A percentile compares a stretch with the other conserved stretches of the same genome.
Conservation (phyloP, 805 yeast genomes). For the Monosporozyma aerobia region DNA sequence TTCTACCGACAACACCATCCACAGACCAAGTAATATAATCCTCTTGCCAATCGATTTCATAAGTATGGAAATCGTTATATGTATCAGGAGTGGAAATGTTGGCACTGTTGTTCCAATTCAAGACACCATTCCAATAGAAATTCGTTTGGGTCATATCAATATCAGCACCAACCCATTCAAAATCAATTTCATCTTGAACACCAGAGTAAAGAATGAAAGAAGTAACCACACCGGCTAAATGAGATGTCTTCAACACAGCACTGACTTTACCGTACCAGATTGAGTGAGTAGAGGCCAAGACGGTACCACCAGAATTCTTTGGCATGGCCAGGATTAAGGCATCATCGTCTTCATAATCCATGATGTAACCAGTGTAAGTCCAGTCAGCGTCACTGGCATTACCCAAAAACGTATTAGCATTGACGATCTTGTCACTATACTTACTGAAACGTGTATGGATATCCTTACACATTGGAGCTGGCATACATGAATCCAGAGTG, state of each 20-base stretch:
- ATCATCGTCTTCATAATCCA: constrained; percentile 42
- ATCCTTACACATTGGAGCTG: constrained; percentile 66
- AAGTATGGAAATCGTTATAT: constrained; percentile 60
- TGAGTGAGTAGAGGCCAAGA: constrained; percentile 66
- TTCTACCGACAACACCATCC: constrained; percentile 61
- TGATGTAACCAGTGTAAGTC: constrained; percentile 51
- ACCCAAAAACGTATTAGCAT: constrained; percentile 49
- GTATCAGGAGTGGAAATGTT: constrained; percentile 39
- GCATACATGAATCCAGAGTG: constrained; percentile 64
- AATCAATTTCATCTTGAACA: constrained; percentile 86
- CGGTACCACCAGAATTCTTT: constrained; percentile 62
- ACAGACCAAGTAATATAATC: constrained; percentile 61
- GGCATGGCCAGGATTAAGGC: constrained; percentile 71
- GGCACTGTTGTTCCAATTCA: constrained; percentile 55
- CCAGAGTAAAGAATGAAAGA: constrained; percentile 76
- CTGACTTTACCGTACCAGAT: constrained; percentile 83
- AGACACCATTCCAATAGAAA: constrained; percentile 66
- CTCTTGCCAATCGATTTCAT: constrained; percentile 75
- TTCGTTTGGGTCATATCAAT: constrained; percentile 63
- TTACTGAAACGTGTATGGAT: constrained; percentile 35
- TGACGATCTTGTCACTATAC: constrained; percentile 26
- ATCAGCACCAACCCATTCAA: constrained; percentile 74
- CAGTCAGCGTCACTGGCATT: constrained; percentile 59
- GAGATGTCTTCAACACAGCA: constrained; percentile 64
- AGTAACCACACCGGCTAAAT: constrained; percentile 69